Evolutionary conservation across 2,329 filamentous ascomycete species (phyloP), one percentile per base, ranked within the genome.

Genomic region (Zalaria obscura): DNA sequence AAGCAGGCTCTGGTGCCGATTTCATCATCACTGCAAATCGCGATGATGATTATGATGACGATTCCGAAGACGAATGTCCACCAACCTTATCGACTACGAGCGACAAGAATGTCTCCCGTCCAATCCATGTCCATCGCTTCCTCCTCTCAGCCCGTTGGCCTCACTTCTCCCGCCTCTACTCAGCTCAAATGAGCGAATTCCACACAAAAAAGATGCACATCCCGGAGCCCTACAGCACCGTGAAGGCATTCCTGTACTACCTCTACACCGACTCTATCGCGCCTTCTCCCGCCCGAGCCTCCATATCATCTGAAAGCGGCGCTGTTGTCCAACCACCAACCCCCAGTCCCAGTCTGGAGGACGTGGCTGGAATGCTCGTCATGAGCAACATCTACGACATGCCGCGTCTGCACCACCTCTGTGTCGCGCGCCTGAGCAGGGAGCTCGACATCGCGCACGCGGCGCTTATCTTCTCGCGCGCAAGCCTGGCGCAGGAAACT

Each of bases 351-450:
- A 69, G 64, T 5, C 75, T 95, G 18, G 76, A 80, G 27, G 88
- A 95, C 51, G 87, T 96, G 9, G 89, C 91, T 0, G 89, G 91
- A 5, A 77, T 98, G 61, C 73, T 98, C 3, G 89, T 98, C 48
- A 93, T 98, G 84, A 87, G 87, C 35, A 95, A 96, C 59, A 84
- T 96, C 37, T 98, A 98, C 65, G 89, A 95, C 56, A 93, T 98
- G 66, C 88, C 88, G 1, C 86, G 91, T 50, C 76, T 98, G 25
- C 83, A 89, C 18, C 74, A 94, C 5, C 72, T 96, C 1, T 95
- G 89, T 58, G 83, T 96, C 41, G 89, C 94, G 57, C 77, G 91
- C 5, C 72, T 98, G 3, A 81, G 83, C 42, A 83, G 85, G 47
- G 91, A 98, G 56, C 74, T 98, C 3, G 89, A 96, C 56, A 82